Base-by-base conservation (phyloP, 106 monocot species). In the Dendrobium nobile region DNA sequence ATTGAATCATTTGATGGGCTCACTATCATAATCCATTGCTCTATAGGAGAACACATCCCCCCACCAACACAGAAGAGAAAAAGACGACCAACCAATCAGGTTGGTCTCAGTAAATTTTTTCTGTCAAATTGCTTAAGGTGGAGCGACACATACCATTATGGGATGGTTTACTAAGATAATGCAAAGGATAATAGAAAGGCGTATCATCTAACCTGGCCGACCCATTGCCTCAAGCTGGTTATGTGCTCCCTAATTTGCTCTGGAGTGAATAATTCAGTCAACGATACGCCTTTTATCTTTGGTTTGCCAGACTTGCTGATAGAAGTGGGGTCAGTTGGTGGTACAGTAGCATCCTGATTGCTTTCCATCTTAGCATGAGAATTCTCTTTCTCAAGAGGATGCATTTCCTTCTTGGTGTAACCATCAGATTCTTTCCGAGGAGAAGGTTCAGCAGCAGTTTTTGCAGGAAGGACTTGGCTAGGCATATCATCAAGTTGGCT, bases 271-370 rank as follows among this genome's bases (percentile, higher is more conserved):
- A 99, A 77, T 78, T 99, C 99, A 73, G 87, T 99, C 85, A 99
- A 22, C 47, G 99, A 99, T 79, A 99, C 99, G 86, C 99, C 99
- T 84, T 99, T 95, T 79, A 99, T 93, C 89, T 99, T 99, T 78
- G 99, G 95, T 85, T 99, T 99, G 48, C 95, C 99, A 59, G 93
- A 95, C 85, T 95, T 99, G 88, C 84, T 87, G 47, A 81, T 87
- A 83, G 87, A 59, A 26, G 82, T 78, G 77, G 79, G 45, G 55
- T 96, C 94, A 78, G 42, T 45, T 72, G 83, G 54, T 78, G 73
- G 77, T 72, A 80, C 84, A 76, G 75, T 79, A 73, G 54, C 22
- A 81, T 97, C 97, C 56, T 88, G 82, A 81, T 93, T 92, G 58
- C 75, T 55, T 51, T 93, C 99, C 41, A 80, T 1, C 58, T 85